These are phyloP conservation scores for Noccaea bulbosa DNA, from an alignment of 345 rosid genomes.

Conservation along the genomic window DNA sequence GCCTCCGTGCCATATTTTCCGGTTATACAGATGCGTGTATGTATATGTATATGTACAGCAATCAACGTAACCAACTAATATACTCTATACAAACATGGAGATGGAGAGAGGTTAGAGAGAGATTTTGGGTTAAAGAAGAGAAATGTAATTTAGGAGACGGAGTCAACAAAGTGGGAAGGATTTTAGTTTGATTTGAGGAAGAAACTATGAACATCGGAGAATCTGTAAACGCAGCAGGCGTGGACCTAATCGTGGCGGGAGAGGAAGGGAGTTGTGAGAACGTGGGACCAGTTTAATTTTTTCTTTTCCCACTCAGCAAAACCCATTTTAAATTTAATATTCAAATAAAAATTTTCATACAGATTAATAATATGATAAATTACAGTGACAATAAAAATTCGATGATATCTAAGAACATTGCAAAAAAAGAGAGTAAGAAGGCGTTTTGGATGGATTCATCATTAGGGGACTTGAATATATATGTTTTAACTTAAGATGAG, in stretches of 20 bases:
- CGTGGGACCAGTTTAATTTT: conserved; percentile 39
- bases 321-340: background rate
- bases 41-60: background rate
- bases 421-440: too few relatives aligned
- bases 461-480: too few relatives aligned
- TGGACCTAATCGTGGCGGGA: conserved; percentile 46
- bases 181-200: background rate
- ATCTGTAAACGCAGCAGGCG: conserved; percentile 20
- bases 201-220: conserved; percentile 24
- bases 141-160: conserved; percentile 16
- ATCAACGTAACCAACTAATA: background rate
- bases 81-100: background rate
- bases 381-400: too few relatives aligned
- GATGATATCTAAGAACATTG: too few relatives aligned
- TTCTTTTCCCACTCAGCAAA: background rate
- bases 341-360: too few relatives aligned
- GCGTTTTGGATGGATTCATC: too few relatives aligned
- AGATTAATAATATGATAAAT: too few relatives aligned
- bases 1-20: conserved; percentile 70
- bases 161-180: conserved; percentile 37
- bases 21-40: background rate
- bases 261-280: conserved; percentile 42
- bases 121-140: background rate
- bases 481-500: too few relatives aligned
- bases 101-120: background rate